Base-by-base conservation (phyloP, 1,139 yeast genomes). In the Schizosaccharomyces versatilis region DNA sequence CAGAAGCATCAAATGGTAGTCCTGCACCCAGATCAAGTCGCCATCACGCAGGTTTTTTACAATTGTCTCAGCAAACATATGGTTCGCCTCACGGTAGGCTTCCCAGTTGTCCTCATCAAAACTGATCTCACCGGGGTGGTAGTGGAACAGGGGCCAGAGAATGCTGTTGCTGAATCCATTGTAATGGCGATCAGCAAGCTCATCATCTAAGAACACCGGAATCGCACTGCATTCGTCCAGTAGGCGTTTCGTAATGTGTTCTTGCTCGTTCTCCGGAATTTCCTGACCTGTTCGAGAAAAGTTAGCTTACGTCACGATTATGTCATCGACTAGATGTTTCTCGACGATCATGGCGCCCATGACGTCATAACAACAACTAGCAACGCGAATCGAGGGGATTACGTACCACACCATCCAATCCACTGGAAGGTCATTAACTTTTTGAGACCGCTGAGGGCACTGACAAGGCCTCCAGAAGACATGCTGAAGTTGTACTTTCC, bases 61-160 rank as follows among this genome's bases (percentile, higher is more conserved):
- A 58, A 93, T 80, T 48, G 75, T 81, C 54, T 77, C 70, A 24
- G 96, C 94, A 71, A 93, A 93, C 60, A 76, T 72, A 58, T 80
- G 71, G 66, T 93, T 93, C 15, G 98, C 98, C 67, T 86, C 94
- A 57, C 86, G 84, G 67, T 93, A 93, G 1, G 97, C 97, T 54
- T 90, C 90, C 98, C 98, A 93, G 2, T 96, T 95, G 60, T 79
- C 79, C 67, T 93, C 98, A 67, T 93, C 98, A 66, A 93, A 93
- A 66, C 84, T 86, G 84, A 93, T 93, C 69, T 93, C 99, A 59
- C 98, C 98, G 0, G 99, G 98, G 66, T 93, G 98, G 68, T 93
- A 93, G 67, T 93, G 99, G 71, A 93, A 93, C 59, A 93, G 70
- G 1, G 99, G 99, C 99, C 99, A 93, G 60, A 93, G 71, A 60